Evolutionary conservation across 495 filamentous ascomycete species (phyloP), one percentile per base, ranked within the genome.

Genomic region (Tuber microsphaerosporum): DNA sequence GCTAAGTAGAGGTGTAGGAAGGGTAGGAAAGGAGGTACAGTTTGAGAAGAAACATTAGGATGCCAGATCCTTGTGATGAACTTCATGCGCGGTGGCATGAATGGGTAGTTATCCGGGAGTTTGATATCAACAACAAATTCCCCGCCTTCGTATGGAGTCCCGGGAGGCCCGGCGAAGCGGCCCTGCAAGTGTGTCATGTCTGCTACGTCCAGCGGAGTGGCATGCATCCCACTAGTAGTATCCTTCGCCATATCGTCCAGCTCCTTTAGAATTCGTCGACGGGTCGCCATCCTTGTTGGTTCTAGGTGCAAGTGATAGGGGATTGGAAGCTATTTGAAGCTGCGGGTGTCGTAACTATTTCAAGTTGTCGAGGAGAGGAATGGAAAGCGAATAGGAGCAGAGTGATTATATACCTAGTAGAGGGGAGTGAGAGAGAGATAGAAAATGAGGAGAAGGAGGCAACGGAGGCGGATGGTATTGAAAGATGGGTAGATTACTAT

Each of bases 21-120:
- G 41, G 20, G 20, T 17, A 39, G n/a, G 22, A 39, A 12, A 26
- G 19, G 37, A 88, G 91, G 82, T 85, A 97, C 94, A 71, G 95
- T 99, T 84, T 97, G 92, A 81, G 91, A 94, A 88, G 91, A 94
- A 85, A 99, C 89, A 84, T 99, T 99, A 46, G 95, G 95, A 85
- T 99, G 95, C 96, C 96, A 99, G 75, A 99, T 91, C 84, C 91
- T 96, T 80, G 96, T 99, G 78, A 91, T 88, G 78, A 99, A 98
- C 83, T 90, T 92, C 93, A 98, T 97, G 46, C 89, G 84, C 16
- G 96, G 95, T 19, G 95, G 94, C 68, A 92, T 89, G 85, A 99
- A 99, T 1, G 95, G 95, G 82, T 99, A 99, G 74, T 94, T 93
- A 69, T 86, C 88, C 1, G 94, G 94, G 69, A 99, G 94, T 79